Percentiles rank a stretch among this genome's conserved stretches.
Evolutionary conservation across 116 monocot genomes (phyloP).

Genomic region (Cymodocea nodosa): DNA sequence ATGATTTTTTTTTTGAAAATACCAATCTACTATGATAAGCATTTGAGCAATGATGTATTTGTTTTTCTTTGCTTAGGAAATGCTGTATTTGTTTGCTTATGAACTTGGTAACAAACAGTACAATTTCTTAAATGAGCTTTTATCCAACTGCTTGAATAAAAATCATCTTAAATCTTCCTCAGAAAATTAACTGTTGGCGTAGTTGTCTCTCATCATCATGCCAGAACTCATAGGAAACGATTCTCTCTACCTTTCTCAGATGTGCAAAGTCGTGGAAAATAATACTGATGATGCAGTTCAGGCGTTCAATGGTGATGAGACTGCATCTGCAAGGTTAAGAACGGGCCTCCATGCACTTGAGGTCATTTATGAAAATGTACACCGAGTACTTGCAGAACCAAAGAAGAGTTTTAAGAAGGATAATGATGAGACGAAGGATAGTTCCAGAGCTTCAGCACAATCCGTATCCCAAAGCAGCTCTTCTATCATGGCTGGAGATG

Average conservation of each 20-base stretch:
- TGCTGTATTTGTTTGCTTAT: too few species aligned
- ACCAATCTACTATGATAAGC: too few species aligned
- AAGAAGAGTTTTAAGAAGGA: neutral
- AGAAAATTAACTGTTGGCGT: too few species aligned
- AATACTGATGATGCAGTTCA: constrained; percentile 24
- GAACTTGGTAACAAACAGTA: too few species aligned
- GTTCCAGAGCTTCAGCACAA: neutral
- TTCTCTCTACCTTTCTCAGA: constrained; percentile 23
- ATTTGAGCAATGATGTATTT: too few species aligned
- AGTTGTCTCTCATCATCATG: neutral
- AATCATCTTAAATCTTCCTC: neutral
- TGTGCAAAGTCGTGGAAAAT: constrained; percentile 44
- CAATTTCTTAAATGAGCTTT: neutral
- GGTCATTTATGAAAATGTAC: constrained; percentile 31
- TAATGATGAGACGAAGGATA: neutral
- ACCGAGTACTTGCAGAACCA: constrained; percentile 17
- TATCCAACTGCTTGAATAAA: neutral
- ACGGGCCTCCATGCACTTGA: constrained; percentile 35
- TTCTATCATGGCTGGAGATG: neutral
- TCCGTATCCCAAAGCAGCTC: neutral
- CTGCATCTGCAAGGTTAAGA: constrained; percentile 27
- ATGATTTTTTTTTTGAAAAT: too few species aligned
- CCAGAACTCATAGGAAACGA: neutral
- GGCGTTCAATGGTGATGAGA: constrained; percentile 24
- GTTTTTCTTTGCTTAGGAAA: too few species aligned